Percentiles rank a stretch among this genome's conserved stretches.
Conservation (phyloP, 78 protist species). For the Chrysochromulina parva region DNA sequence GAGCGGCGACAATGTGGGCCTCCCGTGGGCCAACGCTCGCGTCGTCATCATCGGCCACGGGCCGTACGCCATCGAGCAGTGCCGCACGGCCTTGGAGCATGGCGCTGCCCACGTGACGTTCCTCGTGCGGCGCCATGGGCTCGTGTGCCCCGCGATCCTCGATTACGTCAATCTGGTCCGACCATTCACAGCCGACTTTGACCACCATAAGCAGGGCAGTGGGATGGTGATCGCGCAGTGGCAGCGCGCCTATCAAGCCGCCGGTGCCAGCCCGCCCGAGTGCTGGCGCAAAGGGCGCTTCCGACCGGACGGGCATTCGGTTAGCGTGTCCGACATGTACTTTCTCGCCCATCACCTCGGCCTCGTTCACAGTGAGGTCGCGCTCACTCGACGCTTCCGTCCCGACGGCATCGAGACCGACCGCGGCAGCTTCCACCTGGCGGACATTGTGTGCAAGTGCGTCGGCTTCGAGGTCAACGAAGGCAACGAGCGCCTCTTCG, state of each 20-base stretch:
- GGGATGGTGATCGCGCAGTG: neutral
- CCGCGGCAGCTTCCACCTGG: neutral
- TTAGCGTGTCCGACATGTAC: neutral
- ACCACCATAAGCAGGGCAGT: neutral
- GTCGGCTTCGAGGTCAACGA: conserved; percentile 5
- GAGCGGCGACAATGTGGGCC: neutral
- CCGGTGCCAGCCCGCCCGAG: neutral
- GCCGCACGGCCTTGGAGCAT: neutral
- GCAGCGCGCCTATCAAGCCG: neutral
- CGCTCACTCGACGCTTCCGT: neutral
- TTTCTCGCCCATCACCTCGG: neutral
- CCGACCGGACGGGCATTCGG: neutral
- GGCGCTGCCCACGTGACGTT: neutral
- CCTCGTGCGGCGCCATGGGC: neutral
- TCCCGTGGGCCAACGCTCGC: neutral
- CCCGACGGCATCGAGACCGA: neutral
- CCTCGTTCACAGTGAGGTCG: neutral
- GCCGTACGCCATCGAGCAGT: neutral
- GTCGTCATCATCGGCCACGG: neutral
- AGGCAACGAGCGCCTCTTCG: neutral
- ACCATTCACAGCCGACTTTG: neutral
- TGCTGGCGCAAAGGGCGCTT: neutral
- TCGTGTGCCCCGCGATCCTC: neutral
- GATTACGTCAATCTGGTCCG: neutral
- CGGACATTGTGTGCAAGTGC: neutral